Percentiles rank a stretch among this genome's conserved stretches.
These are phyloP conservation scores for Setomelanomma holmii DNA, from an alignment of 2,329 filamentous ascomycete genomes.

Conservation along the genomic window DNA sequence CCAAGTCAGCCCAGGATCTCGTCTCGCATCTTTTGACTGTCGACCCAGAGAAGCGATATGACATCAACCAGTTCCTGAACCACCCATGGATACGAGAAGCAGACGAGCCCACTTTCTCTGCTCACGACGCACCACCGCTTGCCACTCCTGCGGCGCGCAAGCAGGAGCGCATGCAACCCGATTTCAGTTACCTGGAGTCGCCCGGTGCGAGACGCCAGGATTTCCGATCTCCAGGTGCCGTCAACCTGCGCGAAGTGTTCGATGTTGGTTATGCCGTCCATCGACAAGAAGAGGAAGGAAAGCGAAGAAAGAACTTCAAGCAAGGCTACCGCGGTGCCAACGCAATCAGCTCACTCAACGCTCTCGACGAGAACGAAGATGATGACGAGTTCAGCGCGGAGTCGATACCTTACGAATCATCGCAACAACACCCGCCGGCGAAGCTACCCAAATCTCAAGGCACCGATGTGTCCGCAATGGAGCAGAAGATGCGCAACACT, in stretches of 20 bases:
- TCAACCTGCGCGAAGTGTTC: slow-evolving; percentile 96
- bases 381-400: slow-evolving; percentile 73
- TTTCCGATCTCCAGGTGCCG: slow-evolving; percentile 92
- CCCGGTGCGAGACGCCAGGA: slow-evolving; percentile 77
- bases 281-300: slow-evolving; percentile 93
- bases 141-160: slow-evolving; percentile 71
- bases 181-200: slow-evolving; percentile 63
- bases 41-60: slow-evolving; percentile 92
- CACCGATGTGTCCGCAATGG: slow-evolving; percentile 73
- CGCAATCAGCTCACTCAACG: slow-evolving; percentile 70
- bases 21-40: slow-evolving; percentile 93
- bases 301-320: slow-evolving; percentile 83
- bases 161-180: slow-evolving; percentile 61
- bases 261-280: slow-evolving; percentile 99
- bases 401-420: slow-evolving; percentile 60
- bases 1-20: slow-evolving; percentile 89
- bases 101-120: slow-evolving; percentile 71
- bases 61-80: slow-evolving; percentile 89
- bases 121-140: slow-evolving; percentile 73
- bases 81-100: slow-evolving; percentile 90
- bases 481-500: slow-evolving; percentile 85
- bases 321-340: slow-evolving; percentile 71
- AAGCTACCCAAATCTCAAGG: slow-evolving; percentile 73
- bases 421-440: slow-evolving; percentile 58
- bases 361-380: slow-evolving; percentile 69